Evolutionary conservation across 2,329 filamentous ascomycete genomes (phyloP).

Genomic region (Calonectria pteridis): DNA sequence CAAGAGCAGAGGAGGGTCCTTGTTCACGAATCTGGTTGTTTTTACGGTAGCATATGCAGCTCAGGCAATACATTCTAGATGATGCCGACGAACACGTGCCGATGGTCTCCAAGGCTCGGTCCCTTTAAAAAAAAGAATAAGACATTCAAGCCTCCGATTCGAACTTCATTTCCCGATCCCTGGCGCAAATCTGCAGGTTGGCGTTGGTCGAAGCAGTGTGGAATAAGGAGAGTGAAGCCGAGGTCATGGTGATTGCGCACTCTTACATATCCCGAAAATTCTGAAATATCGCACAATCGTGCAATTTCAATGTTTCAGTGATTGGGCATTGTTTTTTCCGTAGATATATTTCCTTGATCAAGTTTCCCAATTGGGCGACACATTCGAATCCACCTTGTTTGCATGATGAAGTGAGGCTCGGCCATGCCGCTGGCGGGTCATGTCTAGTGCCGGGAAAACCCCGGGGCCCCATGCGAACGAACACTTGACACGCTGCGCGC

Average conservation of each 20-base stretch:
- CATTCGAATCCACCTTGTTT: neutral
- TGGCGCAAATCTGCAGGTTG: neutral
- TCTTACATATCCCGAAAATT: neutral
- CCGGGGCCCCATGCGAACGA: constrained; percentile 35
- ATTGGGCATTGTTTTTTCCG: neutral
- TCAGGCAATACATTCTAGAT: constrained; percentile 54
- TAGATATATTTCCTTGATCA: neutral
- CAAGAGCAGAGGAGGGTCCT: constrained; percentile 51
- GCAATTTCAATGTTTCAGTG: neutral
- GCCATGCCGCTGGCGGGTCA: neutral
- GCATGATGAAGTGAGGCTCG: constrained; percentile 11
- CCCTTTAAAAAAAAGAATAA: constrained; percentile 23
- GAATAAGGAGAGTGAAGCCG: neutral
- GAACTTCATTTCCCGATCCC: neutral
- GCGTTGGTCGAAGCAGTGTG: neutral
- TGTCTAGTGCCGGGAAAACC: constrained; percentile 39
- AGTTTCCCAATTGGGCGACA: neutral
- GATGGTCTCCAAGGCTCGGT: constrained; percentile 30
- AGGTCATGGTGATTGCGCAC: neutral
- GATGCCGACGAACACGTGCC: constrained; percentile 48
- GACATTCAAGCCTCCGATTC: constrained; percentile 37
- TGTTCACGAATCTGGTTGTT: constrained; percentile 55
- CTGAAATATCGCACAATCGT: neutral
- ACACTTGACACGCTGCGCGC: constrained; percentile 36
- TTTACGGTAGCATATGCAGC: constrained; percentile 56